phyloP scores from a whole-genome alignment of 148 eudicot genomes.

The Rhododendron mucronatum region DNA sequence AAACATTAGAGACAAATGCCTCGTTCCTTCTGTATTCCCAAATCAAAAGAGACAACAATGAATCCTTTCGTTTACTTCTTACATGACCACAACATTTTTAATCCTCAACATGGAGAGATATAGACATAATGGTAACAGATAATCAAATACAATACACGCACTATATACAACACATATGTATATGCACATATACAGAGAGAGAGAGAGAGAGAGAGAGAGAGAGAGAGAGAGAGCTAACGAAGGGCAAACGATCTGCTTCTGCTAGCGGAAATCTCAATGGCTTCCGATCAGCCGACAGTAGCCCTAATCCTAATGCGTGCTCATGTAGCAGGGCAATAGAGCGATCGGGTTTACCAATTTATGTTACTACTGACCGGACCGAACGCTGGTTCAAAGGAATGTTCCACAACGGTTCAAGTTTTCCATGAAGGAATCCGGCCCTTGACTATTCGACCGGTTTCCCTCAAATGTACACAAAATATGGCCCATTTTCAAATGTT shows the following conservation, averaged over 20 bases:
- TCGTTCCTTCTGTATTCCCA: neutral
- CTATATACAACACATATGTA: neutral
- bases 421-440: neutral
- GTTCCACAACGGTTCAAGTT: neutral
- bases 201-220: neutral
- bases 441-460: neutral
- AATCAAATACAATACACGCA: neutral
- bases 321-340: neutral
- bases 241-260: neutral
- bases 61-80: neutral
- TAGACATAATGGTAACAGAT: neutral
- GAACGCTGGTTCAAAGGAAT: neutral
- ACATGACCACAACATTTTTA: neutral
- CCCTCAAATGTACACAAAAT: neutral
- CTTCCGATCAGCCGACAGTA: neutral
- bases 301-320: neutral
- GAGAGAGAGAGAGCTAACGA: neutral
- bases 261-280: neutral
- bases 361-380: neutral
- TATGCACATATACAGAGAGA: neutral
- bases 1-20: neutral
- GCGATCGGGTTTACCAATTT: neutral
- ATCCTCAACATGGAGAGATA: neutral
- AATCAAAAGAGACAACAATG: neutral
- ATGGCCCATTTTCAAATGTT: neutral